phyloP scores from a whole-genome alignment of 768 basidiomycete genomes.

The Fomitopsis pulvina region DNA sequence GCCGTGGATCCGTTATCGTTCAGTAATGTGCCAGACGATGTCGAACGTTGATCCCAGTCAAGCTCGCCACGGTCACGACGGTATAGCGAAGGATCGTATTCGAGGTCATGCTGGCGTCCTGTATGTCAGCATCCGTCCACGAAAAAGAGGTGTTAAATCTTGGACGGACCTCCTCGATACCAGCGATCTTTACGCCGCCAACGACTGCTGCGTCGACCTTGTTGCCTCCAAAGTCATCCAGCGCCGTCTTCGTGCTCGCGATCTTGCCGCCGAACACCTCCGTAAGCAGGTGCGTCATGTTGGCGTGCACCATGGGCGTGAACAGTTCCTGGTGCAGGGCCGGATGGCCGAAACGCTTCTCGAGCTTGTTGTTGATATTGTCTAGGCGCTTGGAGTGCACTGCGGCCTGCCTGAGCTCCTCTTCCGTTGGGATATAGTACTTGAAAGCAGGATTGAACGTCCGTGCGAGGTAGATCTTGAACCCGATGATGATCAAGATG shows the following conservation, averaged over 20 bases:
- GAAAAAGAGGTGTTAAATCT: background rate
- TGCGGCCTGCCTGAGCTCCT: slow-evolving; percentile 67
- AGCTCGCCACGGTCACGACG: slow-evolving; percentile 76
- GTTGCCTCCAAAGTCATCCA: slow-evolving; percentile 76
- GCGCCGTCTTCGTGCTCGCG: slow-evolving; percentile 50
- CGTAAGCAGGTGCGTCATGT: slow-evolving; percentile 72
- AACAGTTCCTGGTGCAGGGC: slow-evolving; percentile 82
- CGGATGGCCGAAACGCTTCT: slow-evolving; percentile 93
- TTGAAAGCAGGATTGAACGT: slow-evolving; percentile 63
- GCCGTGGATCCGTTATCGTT: slow-evolving; percentile 37
- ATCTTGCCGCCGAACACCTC: slow-evolving; percentile 77
- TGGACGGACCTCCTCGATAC: slow-evolving; percentile 57
- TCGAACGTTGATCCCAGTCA: slow-evolving; percentile 82
- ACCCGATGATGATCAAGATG: slow-evolving; percentile 65
- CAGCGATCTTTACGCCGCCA: slow-evolving; percentile 79
- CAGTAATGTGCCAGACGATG: slow-evolving; percentile 54
- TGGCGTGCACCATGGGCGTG: slow-evolving; percentile 82
- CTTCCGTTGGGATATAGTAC: slow-evolving; percentile 78
- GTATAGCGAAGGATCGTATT: slow-evolving; percentile 77
- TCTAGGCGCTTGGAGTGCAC: slow-evolving; percentile 78
- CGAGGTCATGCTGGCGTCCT: slow-evolving; percentile 51
- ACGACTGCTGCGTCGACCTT: slow-evolving; percentile 69
- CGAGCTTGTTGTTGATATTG: slow-evolving; percentile 62
- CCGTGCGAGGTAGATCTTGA: slow-evolving; percentile 80
- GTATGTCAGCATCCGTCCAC: background rate